Base-by-base conservation (phyloP, 768 basidiomycete species). In the Hypholoma sublateritium region DNA sequence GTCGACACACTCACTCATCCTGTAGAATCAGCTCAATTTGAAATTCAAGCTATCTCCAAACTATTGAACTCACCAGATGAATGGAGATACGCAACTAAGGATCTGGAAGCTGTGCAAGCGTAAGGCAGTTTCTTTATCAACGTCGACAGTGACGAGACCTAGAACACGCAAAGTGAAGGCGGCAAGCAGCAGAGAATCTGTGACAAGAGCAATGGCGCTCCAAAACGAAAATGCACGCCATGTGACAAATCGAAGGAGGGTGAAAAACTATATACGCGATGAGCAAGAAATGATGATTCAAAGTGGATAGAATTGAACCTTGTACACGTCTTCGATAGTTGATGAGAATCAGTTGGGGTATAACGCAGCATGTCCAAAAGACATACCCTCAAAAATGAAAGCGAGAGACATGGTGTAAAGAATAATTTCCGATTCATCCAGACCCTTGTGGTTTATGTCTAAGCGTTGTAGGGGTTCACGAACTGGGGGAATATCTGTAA, bases 171-270 rank as follows among this genome's bases (percentile, higher is more conserved):
- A 70, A 6, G 76, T 66, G 67, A 95, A 95, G 0, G 93, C 93
- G 1, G 84, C 65, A 2, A 89, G 64, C 6, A 98, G 79, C 1
- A 96, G 73, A 0, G 77, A 71, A 67, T 95, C 88, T 8, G 91
- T 96, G 13, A 87, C 64, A 56, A 92, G 77, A 12, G 86, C 81
- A 42, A 93, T 75, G 24, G 81, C 62, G 55, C 82, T 84, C 93
- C 91, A 93, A 68, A 93, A 93, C 14, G 82, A 82, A 64, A 95
- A 84, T 2, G 91, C 87, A n/a, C 85, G 81, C 80, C 85, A 90
- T 13, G 91, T 87, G 34, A 88, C 88, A 61, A 93, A 86, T 2
- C 82, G 77, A 17, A 95, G 74, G 1, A 90, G 80, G 66, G 86
- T 84, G 65, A 78, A 86, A 53, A 91, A 77, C 91, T 93, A 57